Evolutionary conservation across 768 basidiomycete genomes (phyloP), one percentile per base, ranked within the genome.

Genomic region (Russula olivacea): DNA sequence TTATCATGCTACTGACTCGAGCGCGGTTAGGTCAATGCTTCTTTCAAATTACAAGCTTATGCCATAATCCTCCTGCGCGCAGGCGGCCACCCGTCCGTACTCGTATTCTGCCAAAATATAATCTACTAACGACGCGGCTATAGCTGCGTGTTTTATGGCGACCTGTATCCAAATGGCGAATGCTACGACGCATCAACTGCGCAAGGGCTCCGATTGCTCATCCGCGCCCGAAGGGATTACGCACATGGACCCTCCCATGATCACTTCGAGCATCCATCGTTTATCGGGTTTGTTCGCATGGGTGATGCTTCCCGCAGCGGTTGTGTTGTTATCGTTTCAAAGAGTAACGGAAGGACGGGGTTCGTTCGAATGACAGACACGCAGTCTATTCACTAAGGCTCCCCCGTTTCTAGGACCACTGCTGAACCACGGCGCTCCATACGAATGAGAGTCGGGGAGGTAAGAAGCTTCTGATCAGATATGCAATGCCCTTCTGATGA

Each of bases 81-180:
- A 43, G 73, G 78, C 47, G 91, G 91, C 32, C 80, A 88, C 68
- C 91, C 91, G 90, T 92, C 69, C 72, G 89, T 78, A 5, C 8
- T 19, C 38, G 19, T 36, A 10, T 14, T 25, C 48, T 38, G 1
- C 45, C 25, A 38, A 12, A 54, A 50, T 52, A 14, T 57, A 28
- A 43, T 47, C 32, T 47, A 40, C 51, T 61, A 47, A 47, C 55
- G 23, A 38, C 34, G n/a, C 25, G 19, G 1, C 38, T 50, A 38
- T 58, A 93, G 91, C 45, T 93, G 91, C 68, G 83, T 91, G n/a
- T 93, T 92, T 72, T 92, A 91, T 65, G 91, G 89, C 7, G 91
- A 93, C 72, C 69, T 92, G 17, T 91, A 89, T 68, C 87, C 84
- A 0, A 88, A 89, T 68, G 67, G 74, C 47, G 87, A 88, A 71